These are phyloP conservation scores for Suillus americanus DNA, from an alignment of 768 basidiomycete genomes.

Conservation along the genomic window DNA sequence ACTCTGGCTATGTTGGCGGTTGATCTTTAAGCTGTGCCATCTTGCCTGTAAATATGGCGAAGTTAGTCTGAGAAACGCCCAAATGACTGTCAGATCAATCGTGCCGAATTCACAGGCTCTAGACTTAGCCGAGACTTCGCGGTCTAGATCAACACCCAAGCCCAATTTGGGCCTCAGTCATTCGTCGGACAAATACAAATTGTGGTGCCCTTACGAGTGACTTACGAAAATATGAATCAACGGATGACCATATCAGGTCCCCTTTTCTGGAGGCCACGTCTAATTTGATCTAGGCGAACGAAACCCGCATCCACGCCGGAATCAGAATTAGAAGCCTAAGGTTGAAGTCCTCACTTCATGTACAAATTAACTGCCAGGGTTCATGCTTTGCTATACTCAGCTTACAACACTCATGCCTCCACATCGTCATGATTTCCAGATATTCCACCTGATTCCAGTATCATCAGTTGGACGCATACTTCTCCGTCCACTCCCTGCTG, in stretches of 20 bases:
- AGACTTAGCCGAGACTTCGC: constrained; percentile 22
- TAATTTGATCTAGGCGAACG: constrained; percentile 1
- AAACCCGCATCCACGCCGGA: background rate
- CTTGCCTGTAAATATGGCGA: constrained; percentile 17
- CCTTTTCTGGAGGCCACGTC: constrained; percentile 4
- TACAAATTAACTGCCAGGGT: constrained; percentile 9
- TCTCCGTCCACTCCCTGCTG: constrained; percentile 93
- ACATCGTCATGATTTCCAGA: background rate
- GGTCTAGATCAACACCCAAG: constrained; percentile 9
- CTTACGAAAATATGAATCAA: constrained; percentile 10
- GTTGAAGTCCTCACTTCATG: constrained; percentile 3
- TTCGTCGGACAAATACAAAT: constrained; percentile 7
- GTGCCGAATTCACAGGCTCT: constrained; percentile 22
- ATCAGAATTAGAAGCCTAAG: background rate
- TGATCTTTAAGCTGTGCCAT: constrained; percentile 11
- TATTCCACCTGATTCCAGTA: background rate
- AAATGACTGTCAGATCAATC: constrained; percentile 13
- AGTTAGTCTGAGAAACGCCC: constrained; percentile 8
- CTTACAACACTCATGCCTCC: constrained; percentile 10
- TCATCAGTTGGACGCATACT: constrained; percentile 58
- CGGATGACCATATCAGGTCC: constrained; percentile 1
- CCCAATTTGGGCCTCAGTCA: background rate
- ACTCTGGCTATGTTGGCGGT: constrained; percentile 5
- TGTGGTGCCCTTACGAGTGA: background rate
- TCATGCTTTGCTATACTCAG: constrained; percentile 5